Evolutionary conservation across 2,329 filamentous ascomycete species (phyloP), one percentile per base, ranked within the genome.

Genomic region (Basipetospora chlamydospora): DNA sequence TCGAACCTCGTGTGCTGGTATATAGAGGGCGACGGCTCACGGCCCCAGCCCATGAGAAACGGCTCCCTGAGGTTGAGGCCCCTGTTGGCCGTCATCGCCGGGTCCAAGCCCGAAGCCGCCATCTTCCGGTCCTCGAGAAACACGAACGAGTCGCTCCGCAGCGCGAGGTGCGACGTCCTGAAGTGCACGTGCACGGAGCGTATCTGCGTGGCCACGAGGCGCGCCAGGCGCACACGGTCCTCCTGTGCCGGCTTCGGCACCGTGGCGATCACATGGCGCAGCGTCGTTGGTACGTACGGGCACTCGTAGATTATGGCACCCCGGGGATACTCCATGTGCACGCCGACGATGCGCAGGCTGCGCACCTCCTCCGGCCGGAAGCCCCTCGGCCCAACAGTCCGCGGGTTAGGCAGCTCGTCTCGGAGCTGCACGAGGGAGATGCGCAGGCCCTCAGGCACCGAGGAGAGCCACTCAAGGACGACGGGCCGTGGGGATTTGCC

Each of bases 1-100:
- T 31, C 13, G 29, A 33, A 38, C 3, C n/a, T 16, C 3, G 35
- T 28, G 35, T 38, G 35, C 29, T 38, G 35, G 35, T 38, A 38
- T 6, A 38, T 18, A 22, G 13, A 26, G 15, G 29, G 35, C 5
- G 4, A 9, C 10, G 22, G 17, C 13, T 32, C 21, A 6, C 35
- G 28, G 11, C 35, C 35, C 35, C 35, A 38, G 17, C 30, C 35
- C 10, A 38, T 21, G 6, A 38, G 13, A 11, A 26, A 33, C 6
- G 35, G 35, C 6, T 13, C 15, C 15, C 12, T 15, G 13, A 38
- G 15, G 16, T 29, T 22, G 6, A 32, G 12, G 4, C 16, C 25
- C 13, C 20, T 20, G 18, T 13, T n/a, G 6, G 20, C 6, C 20
- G 20, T 20, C 31, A 8, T 5, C 29, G 17, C 16, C 29, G 22